Base-by-base conservation (phyloP, 768 basidiomycete genomes). In the Lentinula guzmanii region DNA sequence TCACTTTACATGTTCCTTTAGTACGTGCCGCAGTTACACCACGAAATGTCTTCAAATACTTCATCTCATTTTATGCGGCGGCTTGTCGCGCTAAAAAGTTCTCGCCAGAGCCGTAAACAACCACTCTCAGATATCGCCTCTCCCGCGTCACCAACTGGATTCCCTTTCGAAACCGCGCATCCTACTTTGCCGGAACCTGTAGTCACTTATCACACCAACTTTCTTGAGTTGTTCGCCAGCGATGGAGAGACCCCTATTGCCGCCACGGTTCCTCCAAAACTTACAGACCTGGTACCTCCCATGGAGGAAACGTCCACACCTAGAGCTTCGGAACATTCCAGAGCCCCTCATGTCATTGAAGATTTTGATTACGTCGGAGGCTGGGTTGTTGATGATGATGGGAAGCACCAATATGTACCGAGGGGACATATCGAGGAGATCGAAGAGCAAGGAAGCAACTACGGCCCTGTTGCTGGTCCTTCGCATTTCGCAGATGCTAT, bases 341-440 rank as follows among this genome's bases (percentile, higher is more conserved):
- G n/a, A 63, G 59, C 35, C 16, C 28, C 31, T 34, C 54, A 37
- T 28, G 13, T 60, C 53, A 62, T 64, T 10, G 31, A 62, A 60
- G 61, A 65, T 21, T 61, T 46, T 43, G 62, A 68, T 6, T 56
- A 55, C 33, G 65, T 66, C 55, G 67, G 67, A 24, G 67, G 65
- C 1, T 68, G 67, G 67, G 51, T 53, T 5, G 31, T 52, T 28
- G 65, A 68, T 54, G 65, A 53, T 18, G 11, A 15, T 35, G 67
- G 67, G 0, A 56, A 50, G 21, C 58, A 65, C 11, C 57, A 55
- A 15, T 68, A 68, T 56, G 60, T 62, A 2, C 58, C 65, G 46
- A 60, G 61, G 45, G 65, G 65, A 18, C 43, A 43, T 7, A 65
- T 68, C 33, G 53, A 59, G 41, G 61, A 63, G 41, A 52, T 66